Base-by-base conservation (phyloP, 2,329 filamentous ascomycete genomes). In the Ceratocystiopsis brevicomis region DNA sequence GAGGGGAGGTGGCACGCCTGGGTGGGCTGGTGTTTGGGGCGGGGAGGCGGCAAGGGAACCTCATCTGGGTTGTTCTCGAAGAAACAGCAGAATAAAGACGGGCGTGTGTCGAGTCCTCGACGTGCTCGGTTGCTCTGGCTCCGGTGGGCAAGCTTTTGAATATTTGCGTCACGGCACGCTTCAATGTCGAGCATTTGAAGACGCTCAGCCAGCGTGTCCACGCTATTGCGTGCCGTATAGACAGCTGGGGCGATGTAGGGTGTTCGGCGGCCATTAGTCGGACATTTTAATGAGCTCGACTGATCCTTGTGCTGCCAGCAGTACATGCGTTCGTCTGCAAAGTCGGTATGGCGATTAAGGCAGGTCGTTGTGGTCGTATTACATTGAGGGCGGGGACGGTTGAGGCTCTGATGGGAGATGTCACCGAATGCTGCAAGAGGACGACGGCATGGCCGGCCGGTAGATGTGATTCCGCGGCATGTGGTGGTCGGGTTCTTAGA, bases 231-330 rank as follows among this genome's bases (percentile, higher is more conserved):
- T 45, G 73, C 67, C 51, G 10, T 9, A 11, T 30, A 30, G 8
- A 30, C 8, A 11, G 25, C 25, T 11, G 25, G 6, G 6, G 8
- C 8, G 10, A 11, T 10, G 8, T 4, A 10, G 10, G 25, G 10
- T 30, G 10, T 10, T 6, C 10, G 25, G 4, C 8, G 25, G 8
- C 25, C 25, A 30, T 8, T 2, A 30, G 5, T 30, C 10, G 25
- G 8, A 9, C 25, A 11, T 10, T 6, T 11, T 8, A 10, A 30
- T 9, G 25, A 30, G 25, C 57, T 55, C 44, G 84, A 84, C 59
- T 98, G 90, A 45, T 90, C 84, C 57, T 83, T 87, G 64, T 98
- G 90, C 58, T 95, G 86, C 81, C 83, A 94, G 66, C 88, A 96
- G 62, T 86, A 95, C 41, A 78, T 71, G n/a, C 62, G 66, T 47